These are phyloP conservation scores for Pseudogymnoascus sp. DNA, from an alignment of 2,329 filamentous ascomycete genomes.

Conservation along the genomic window DNA sequence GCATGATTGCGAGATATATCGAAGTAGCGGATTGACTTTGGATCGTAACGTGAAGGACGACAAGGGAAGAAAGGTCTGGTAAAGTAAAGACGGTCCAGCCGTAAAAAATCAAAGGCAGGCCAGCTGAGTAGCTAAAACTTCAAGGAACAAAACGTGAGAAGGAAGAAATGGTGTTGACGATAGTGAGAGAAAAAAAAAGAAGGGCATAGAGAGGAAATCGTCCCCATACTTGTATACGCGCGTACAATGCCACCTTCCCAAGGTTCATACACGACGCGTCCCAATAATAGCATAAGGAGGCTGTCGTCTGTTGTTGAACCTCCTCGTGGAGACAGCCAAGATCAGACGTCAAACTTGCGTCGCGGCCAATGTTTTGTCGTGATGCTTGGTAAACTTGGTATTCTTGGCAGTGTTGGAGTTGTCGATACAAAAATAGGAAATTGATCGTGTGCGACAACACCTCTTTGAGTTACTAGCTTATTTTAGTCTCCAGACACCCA, in stretches of 20 bases:
- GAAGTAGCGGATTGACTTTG: background rate
- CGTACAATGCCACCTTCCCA: background rate
- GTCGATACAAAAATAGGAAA: background rate
- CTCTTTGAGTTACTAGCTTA: background rate
- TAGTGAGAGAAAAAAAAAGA: background rate
- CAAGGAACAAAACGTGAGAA: background rate
- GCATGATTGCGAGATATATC: background rate
- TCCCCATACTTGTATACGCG: background rate
- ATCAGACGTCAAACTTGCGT: constrained; percentile 1
- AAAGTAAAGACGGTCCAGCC: constrained; percentile 5
- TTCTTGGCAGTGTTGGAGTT: background rate
- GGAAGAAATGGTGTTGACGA: background rate
- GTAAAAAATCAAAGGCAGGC: constrained; percentile 7
- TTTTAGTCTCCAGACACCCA: background rate
- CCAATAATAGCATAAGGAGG: background rate
- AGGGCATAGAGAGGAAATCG: background rate
- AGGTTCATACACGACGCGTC: background rate
- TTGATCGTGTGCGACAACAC: background rate
- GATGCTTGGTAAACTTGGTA: background rate
- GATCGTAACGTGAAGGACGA: background rate
- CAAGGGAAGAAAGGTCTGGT: background rate
- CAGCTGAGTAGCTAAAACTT: background rate
- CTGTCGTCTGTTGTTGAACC: background rate
- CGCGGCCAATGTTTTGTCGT: background rate
- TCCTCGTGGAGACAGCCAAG: constrained; percentile 2